Evolutionary conservation across 2,329 filamentous ascomycete genomes (phyloP), one percentile per base, ranked within the genome.

Genomic region (Blastomyces silverae): DNA sequence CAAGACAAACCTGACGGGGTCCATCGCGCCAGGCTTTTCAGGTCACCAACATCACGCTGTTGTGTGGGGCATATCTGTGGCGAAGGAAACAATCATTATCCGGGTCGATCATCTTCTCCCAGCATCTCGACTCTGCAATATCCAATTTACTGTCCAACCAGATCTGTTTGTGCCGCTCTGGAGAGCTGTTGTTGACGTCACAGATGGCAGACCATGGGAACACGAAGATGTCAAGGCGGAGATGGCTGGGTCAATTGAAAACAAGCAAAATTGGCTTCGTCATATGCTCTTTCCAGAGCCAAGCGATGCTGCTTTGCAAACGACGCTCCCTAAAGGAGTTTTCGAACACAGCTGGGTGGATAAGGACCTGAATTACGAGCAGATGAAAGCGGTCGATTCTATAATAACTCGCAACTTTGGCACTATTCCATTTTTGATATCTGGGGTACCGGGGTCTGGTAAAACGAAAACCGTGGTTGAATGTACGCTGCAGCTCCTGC

Each of bases 401-500:
- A 70, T 81, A 2, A 71, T 78, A 37, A 69, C 69, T 15, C 70
- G 74, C 48, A 72, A 77, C 17, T 82, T 80, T 70, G 81, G 81
- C 6, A 71, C 69, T 17, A 67, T 82, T 7, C 80, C 80, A 2
- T 82, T 79, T 66, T 72, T 82, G 11, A 79, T 83, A 22, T 78
- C 76, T 8, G 81, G 81, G 0, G 80, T 81, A 11, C 80, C 81
- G 13, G 81, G 81, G n/a, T 82, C 80, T 7, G 81, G 81, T 0
- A 83, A 83, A 69, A 83, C 81, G 10, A 82, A 82, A 65, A 82
- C 80, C 2, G 68, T 82, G 1, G 79, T 82, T 22, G 81, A 82
- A 69, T 74, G 74, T 62, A 76, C 79, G 11, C 64, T 74, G 42
- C 74, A 76, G 65, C 66, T 76, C 22, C 66, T 73, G 25, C 56